Conservation (phyloP, 2,329 filamentous ascomycete genomes). For the Trichoderma harzianum region DNA sequence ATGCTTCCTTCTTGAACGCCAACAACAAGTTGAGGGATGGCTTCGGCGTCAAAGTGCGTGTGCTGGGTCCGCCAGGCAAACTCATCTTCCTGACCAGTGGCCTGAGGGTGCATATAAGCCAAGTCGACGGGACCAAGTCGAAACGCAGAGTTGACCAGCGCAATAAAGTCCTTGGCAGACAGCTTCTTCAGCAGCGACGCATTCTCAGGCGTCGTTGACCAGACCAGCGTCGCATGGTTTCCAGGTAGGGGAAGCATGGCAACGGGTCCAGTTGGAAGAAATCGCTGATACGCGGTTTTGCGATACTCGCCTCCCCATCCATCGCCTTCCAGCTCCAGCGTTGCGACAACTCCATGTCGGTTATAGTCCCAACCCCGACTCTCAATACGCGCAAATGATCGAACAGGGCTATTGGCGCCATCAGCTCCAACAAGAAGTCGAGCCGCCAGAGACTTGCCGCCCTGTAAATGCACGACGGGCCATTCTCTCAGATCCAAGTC, state of each 20-base stretch:
- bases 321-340: conserved; percentile 66
- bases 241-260: conserved; percentile 88
- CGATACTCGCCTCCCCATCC: conserved; percentile 51
- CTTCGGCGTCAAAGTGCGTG: conserved; percentile 52
- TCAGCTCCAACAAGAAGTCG: conserved; percentile 89
- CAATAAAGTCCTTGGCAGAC: conserved; percentile 67
- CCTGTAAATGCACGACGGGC: conserved; percentile 76
- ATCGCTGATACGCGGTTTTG: conserved; percentile 90
- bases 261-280: conserved; percentile 86
- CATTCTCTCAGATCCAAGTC: conserved; percentile 77
- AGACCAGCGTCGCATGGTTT: conserved; percentile 80
- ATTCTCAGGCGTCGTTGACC: conserved; percentile 83
- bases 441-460: conserved; percentile 67
- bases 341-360: conserved; percentile 87
- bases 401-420: conserved; percentile 90
- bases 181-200: conserved; percentile 78
- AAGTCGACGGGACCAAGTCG: conserved; percentile 76
- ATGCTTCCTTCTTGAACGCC: conserved; percentile 74
- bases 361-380: conserved; percentile 91
- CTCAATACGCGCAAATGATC: conserved; percentile 81
- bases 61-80: conserved; percentile 78
- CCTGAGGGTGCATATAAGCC: conserved; percentile 70
- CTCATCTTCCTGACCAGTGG: conserved; percentile 64
- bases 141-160: conserved; percentile 93
- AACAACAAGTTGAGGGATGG: conserved; percentile 63